These are phyloP conservation scores for Colletotrichum tanaceti DNA, from an alignment of 2,329 filamentous ascomycete species.

Conservation along the genomic window DNA sequence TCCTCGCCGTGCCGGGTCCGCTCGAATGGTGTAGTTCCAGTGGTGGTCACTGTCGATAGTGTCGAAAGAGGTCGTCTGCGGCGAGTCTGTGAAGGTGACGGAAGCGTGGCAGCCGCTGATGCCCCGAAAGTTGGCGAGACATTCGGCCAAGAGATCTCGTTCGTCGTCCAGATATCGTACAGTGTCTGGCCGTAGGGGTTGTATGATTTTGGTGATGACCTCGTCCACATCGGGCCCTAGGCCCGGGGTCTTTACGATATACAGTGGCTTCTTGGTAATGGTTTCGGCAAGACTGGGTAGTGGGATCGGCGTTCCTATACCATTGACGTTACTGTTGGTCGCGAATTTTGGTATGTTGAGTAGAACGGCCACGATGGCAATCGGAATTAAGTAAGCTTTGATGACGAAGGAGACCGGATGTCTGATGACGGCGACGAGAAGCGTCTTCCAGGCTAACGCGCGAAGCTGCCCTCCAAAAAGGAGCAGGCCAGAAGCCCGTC, in stretches of 20 bases:
- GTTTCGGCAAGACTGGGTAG: conserved; percentile 18
- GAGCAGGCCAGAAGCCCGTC: background rate
- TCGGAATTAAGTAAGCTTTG: background rate
- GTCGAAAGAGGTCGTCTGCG: conserved; percentile 38
- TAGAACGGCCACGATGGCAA: background rate
- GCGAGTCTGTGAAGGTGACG: conserved; percentile 48
- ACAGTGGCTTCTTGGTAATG: conserved; percentile 42
- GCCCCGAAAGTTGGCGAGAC: conserved; percentile 45
- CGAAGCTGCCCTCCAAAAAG: background rate
- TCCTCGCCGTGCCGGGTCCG: conserved; percentile 46
- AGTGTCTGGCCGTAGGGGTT: background rate
- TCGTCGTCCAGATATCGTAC: conserved; percentile 39
- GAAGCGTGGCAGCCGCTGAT: conserved; percentile 47
- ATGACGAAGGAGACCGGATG: background rate
- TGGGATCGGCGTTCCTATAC: background rate
- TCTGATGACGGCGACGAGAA: background rate
- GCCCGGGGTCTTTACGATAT: conserved; percentile 34
- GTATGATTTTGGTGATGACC: conserved; percentile 1
- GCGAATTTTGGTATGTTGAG: conserved; percentile 6
- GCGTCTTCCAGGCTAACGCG: conserved; percentile 1
- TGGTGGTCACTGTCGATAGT: conserved; percentile 38
- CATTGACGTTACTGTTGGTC: background rate
- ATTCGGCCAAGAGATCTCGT: conserved; percentile 39
- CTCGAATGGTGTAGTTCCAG: conserved; percentile 47
- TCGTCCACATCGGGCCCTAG: conserved; percentile 1